Conservation (phyloP, 192 early-diverging fungal genomes). For the Coemansia sp. region DNA sequence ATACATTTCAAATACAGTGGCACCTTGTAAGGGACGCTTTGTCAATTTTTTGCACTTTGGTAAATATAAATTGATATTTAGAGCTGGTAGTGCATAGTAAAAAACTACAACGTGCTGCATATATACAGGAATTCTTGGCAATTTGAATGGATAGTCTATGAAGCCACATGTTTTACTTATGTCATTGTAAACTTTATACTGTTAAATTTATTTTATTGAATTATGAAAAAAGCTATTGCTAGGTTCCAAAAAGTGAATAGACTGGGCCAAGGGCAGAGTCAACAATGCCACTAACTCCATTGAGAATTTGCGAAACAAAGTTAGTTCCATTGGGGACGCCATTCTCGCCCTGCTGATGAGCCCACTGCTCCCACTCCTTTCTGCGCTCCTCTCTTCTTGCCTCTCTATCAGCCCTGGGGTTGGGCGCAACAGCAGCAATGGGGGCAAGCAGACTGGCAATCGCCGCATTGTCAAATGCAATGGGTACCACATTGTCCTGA, state of each 20-base stretch:
- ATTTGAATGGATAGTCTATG: background rate
- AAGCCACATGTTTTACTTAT: background rate
- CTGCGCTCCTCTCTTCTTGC: slow-evolving; percentile 40
- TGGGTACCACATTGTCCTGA: slow-evolving; percentile 13
- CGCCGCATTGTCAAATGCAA: slow-evolving; percentile 17
- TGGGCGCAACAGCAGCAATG: background rate
- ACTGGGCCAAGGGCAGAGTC: slow-evolving; percentile 50
- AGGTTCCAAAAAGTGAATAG: slow-evolving; percentile 31
- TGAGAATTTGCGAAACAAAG: slow-evolving; percentile 39
- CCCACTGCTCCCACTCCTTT: slow-evolving; percentile 49
- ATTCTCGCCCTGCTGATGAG: slow-evolving; percentile 32
- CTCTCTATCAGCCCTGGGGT: slow-evolving; percentile 24
- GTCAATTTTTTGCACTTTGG: no score
- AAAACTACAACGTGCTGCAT: background rate
- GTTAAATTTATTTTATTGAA: background rate
- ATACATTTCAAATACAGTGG: background rate
- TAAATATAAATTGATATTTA: background rate
- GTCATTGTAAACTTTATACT: background rate
- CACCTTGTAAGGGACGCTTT: no score
- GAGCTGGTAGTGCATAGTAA: background rate
- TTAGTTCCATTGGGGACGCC: slow-evolving; percentile 42
- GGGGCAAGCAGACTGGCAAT: slow-evolving; percentile 1
- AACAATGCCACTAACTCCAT: slow-evolving; percentile 50
- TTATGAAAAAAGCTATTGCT: slow-evolving; percentile 3
- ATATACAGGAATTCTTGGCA: background rate